Conservation (phyloP, 768 basidiomycete species). For the Suillus placidus region DNA sequence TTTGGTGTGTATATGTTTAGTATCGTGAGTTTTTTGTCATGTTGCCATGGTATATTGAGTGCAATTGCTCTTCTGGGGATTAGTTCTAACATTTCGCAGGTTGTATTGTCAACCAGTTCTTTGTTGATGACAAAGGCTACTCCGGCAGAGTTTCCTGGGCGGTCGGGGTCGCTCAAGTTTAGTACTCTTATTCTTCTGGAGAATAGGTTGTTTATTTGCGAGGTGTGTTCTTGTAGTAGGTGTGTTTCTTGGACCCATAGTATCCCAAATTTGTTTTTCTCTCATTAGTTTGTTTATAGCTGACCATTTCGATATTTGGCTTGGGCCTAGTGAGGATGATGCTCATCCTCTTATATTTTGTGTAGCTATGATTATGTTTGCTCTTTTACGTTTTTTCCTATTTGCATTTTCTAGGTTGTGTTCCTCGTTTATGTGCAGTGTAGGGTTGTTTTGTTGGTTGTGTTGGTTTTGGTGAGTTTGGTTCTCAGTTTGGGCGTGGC, state of each 20-base stretch:
- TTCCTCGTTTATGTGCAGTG: too few species aligned
- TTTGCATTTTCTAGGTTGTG: too few species aligned
- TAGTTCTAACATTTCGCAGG: neutral
- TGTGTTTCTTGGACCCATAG: conserved; percentile 30
- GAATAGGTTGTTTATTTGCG: conserved; percentile 1
- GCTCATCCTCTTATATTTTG: conserved; percentile 23
- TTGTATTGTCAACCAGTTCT: conserved; percentile 9
- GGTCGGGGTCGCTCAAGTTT: conserved; percentile 8
- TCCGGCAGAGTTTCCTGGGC: conserved; percentile 14
- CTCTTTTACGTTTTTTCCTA: neutral
- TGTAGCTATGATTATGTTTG: conserved; percentile 15
- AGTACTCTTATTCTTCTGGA: conserved; percentile 11
- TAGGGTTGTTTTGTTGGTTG: too few species aligned
- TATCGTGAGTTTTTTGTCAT: conserved; percentile 8
- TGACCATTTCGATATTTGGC: conserved; percentile 22
- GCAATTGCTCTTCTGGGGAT: conserved; percentile 19
- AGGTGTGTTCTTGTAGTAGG: conserved; percentile 5
- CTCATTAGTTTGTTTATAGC: conserved; percentile 17
- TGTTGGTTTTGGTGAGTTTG: too few species aligned
- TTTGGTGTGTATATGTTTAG: conserved; percentile 27
- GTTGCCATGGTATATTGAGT: conserved; percentile 20
- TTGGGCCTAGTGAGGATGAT: neutral
- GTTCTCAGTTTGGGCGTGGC: too few species aligned
- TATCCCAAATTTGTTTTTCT: conserved; percentile 19
- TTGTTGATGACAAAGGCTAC: conserved; percentile 24